A percentile compares a stretch with the other conserved stretches of the same genome.
phyloP scores from a whole-genome alignment of 129 eudicot species.

The Flaveria ramosissima region DNA sequence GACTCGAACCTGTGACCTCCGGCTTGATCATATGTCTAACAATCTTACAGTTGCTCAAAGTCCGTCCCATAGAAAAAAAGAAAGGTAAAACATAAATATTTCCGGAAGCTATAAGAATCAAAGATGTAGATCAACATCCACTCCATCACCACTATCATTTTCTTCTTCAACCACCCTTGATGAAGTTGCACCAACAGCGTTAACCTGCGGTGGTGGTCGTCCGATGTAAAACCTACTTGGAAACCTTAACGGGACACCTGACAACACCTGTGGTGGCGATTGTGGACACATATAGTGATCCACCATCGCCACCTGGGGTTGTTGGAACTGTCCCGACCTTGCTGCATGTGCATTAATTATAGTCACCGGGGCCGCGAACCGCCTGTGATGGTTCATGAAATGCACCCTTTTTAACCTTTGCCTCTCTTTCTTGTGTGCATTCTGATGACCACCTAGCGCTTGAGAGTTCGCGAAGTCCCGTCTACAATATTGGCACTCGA shows the following conservation, averaged over 20 bases:
- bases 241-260: slow-evolving; percentile 58
- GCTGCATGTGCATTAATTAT: slow-evolving; percentile 45
- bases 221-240: slow-evolving; percentile 34
- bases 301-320: slow-evolving; percentile 33
- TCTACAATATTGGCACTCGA: slow-evolving; percentile 73
- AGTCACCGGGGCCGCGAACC: slow-evolving; percentile 47
- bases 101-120: slow-evolving; percentile 14
- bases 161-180: slow-evolving; percentile 36
- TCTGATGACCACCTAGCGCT: slow-evolving; percentile 88
- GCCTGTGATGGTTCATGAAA: slow-evolving; percentile 43
- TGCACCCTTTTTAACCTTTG: slow-evolving; percentile 60
- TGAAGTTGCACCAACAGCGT: slow-evolving; percentile 18
- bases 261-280: slow-evolving; percentile 52
- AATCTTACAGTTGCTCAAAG: too few species aligned
- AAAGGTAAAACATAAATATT: not conserved
- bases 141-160: slow-evolving; percentile 43
- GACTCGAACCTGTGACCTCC: too few species aligned
- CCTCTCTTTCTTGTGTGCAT: slow-evolving; percentile 87
- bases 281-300: slow-evolving; percentile 42
- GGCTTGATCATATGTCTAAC: too few species aligned
- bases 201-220: slow-evolving; percentile 32
- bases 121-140: slow-evolving; percentile 81
- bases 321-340: slow-evolving; percentile 40
- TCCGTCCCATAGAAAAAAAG: too few species aligned
- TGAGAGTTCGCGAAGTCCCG: slow-evolving; percentile 73